A percentile compares a stretch with the other conserved stretches of the same genome.
These are phyloP conservation scores for Colletotrichum sublineola DNA, from an alignment of 2,329 filamentous ascomycete genomes.

Conservation along the genomic window DNA sequence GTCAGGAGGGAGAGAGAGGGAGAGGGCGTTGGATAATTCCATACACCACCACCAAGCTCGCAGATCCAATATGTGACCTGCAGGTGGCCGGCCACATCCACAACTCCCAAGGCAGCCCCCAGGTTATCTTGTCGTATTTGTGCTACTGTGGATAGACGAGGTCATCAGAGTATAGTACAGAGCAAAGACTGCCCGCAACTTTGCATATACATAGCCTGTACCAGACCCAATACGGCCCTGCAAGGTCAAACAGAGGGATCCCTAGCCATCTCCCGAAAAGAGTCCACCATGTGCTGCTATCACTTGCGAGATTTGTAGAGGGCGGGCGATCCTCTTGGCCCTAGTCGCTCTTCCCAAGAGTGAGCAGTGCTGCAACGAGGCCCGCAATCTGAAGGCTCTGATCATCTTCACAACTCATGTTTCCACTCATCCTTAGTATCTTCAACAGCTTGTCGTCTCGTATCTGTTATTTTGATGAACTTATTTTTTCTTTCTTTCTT, in stretches of 20 bases:
- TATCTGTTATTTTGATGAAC: background rate
- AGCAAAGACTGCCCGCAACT: constrained; percentile 22
- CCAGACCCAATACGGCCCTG: constrained; percentile 28
- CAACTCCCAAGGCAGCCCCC: constrained; percentile 13
- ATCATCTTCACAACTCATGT: constrained; percentile 10
- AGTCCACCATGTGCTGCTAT: constrained; percentile 29
- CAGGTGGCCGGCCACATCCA: constrained; percentile 35
- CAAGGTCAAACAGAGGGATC: constrained; percentile 24
- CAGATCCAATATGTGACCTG: constrained; percentile 37
- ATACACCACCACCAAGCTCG: constrained; percentile 30
- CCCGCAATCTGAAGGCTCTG: constrained; percentile 18
- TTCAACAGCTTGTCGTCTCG: background rate
- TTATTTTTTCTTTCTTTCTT: too few relatives aligned
- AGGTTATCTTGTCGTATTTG: constrained; percentile 28
- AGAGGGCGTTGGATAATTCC: constrained; percentile 20
- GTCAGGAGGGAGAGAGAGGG: constrained; percentile 30
- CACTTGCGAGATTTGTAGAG: constrained; percentile 27
- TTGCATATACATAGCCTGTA: constrained; percentile 30
- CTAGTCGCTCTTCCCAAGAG: constrained; percentile 24
- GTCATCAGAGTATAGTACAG: constrained; percentile 27
- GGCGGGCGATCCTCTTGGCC: constrained; percentile 32
- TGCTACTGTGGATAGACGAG: constrained; percentile 35
- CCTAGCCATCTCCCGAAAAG: constrained; percentile 18
- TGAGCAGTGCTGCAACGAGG: constrained; percentile 27
- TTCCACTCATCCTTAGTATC: background rate